Evolutionary conservation across 441 rosid species (phyloP).

Genomic region (Erysimum pusillum): DNA sequence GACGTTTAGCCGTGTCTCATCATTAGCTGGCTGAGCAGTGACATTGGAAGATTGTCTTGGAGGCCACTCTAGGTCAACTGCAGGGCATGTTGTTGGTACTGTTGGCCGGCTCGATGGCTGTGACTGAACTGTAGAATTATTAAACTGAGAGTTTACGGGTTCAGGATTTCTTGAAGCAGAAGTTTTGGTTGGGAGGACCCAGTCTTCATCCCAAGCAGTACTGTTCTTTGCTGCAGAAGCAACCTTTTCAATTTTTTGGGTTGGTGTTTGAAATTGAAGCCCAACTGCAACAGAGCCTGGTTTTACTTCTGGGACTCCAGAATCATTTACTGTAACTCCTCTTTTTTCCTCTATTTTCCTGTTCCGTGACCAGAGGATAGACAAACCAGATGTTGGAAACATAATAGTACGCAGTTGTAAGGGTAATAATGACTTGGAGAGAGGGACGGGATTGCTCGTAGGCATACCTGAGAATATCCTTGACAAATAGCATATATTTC

Average conservation of each 20-base stretch:
- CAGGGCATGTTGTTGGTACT: slow-evolving; percentile 58
- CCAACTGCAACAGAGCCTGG: slow-evolving; percentile 53
- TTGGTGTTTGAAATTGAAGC: slow-evolving; percentile 56
- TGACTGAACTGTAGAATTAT: slow-evolving; percentile 52
- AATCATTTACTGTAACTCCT: slow-evolving; percentile 76
- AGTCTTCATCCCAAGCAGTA: slow-evolving; percentile 90
- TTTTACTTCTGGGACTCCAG: slow-evolving; percentile 70
- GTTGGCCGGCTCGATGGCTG: slow-evolving; percentile 58
- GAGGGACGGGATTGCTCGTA: not conserved
- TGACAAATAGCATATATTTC: slow-evolving; percentile 87
- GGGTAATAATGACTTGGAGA: not conserved
- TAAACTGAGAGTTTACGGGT: slow-evolving; percentile 50
- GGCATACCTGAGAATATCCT: slow-evolving; percentile 83
- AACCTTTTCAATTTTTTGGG: slow-evolving; percentile 56
- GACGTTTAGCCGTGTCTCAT: slow-evolving; percentile 49
- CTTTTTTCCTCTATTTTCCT: slow-evolving; percentile 90
- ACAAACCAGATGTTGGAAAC: slow-evolving; percentile 18
- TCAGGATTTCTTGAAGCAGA: slow-evolving; percentile 48
- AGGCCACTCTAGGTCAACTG: slow-evolving; percentile 93
- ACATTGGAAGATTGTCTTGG: slow-evolving; percentile 61
- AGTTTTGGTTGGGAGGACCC: slow-evolving; percentile 64
- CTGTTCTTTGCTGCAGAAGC: slow-evolving; percentile 61
- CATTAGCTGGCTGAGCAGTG: slow-evolving; percentile 48
- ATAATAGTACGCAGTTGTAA: slow-evolving; percentile 8
- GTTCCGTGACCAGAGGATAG: slow-evolving; percentile 32